Evolutionary conservation across 768 basidiomycete species (phyloP).

Genomic region (Tylopilus rubrobrunneus): DNA sequence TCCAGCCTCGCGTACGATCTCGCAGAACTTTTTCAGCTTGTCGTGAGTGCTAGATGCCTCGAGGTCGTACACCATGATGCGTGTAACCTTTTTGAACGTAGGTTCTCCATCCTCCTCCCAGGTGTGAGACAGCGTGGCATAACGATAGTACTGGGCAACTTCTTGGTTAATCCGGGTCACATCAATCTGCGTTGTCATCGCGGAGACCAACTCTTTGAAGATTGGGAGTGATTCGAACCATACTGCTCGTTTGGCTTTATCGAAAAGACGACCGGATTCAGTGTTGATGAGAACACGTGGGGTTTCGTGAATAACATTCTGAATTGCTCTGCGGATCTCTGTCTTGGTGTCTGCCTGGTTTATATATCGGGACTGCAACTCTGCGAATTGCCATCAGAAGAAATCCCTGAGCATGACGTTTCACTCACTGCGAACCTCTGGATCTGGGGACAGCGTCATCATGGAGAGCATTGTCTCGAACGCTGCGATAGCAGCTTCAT

Average conservation of each 20-base stretch:
- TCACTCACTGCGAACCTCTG: not conserved
- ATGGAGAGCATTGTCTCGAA: not conserved
- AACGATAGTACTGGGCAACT: not conserved
- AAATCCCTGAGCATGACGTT: not conserved
- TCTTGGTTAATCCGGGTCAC: not conserved
- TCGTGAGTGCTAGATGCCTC: not conserved
- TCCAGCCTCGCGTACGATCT: not conserved
- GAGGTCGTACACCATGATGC: not conserved
- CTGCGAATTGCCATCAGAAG: not conserved
- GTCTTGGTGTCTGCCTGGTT: not conserved
- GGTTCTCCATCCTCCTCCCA: not conserved
- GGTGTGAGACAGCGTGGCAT: not conserved
- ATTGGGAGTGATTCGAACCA: not conserved
- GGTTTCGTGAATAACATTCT: not conserved
- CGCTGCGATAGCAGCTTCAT: not conserved
- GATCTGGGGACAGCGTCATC: not conserved
- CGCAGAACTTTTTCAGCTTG: not conserved
- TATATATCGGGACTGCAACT: not conserved
- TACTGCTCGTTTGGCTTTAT: not conserved
- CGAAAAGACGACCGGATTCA: not conserved
- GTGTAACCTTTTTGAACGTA: not conserved
- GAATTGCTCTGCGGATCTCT: not conserved
- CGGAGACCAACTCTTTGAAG: not conserved
- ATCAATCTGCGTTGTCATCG: not conserved
- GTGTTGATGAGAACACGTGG: not conserved